Conservation (phyloP, 1,139 yeast species). For the Sugiyamaella japonica region DNA sequence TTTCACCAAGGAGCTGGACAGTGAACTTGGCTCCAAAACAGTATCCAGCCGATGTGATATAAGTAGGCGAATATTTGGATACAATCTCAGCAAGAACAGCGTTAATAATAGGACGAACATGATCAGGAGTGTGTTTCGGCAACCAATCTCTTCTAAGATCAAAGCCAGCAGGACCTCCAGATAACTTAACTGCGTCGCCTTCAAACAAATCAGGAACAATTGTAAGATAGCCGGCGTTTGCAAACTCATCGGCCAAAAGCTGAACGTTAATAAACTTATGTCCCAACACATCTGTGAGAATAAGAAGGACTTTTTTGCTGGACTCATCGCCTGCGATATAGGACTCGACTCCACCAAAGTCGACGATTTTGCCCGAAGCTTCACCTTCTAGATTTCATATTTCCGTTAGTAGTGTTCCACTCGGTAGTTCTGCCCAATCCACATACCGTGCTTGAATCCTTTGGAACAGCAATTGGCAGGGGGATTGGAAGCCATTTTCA, state of each 20-base stretch:
- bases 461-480: conserved; percentile 36
- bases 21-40: conserved; percentile 82
- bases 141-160: conserved; percentile 55
- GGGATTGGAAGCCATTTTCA: conserved; percentile 37
- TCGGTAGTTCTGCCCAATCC: background rate
- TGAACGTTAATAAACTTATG: conserved; percentile 53
- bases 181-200: conserved; percentile 49
- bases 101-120: conserved; percentile 47
- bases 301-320: conserved; percentile 51
- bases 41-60: conserved; percentile 66
- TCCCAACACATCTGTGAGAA: conserved; percentile 72
- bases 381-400: conserved; percentile 38
- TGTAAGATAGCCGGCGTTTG: conserved; percentile 62
- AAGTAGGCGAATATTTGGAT: conserved; percentile 49
- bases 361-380: conserved; percentile 47
- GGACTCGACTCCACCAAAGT: conserved; percentile 52
- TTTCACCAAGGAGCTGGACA: conserved; percentile 52
- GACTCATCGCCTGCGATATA: conserved; percentile 58
- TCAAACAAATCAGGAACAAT: conserved; percentile 71
- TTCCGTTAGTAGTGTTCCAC: background rate
- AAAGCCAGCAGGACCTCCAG: conserved; percentile 33
- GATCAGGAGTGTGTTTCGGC: conserved; percentile 51
- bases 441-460: conserved; percentile 35
- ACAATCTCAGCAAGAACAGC: conserved; percentile 44
- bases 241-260: conserved; percentile 70